Evolutionary conservation across 805 yeast genomes (phyloP).

Genomic region (Kregervanrija delftensis): DNA sequence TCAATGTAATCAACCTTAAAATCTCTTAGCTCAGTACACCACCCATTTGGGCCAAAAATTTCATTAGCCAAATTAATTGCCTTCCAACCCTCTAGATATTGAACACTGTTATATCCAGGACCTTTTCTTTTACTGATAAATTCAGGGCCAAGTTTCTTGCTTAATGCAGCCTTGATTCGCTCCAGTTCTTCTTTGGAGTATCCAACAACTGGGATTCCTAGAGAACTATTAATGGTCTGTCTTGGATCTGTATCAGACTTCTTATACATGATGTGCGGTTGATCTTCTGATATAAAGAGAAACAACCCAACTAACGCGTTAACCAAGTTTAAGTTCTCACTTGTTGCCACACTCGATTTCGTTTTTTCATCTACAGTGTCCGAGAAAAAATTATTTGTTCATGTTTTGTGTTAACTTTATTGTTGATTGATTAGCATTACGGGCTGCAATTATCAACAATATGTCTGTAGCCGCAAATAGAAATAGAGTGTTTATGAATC

Average conservation of each 20-base stretch:
- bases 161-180: conserved; percentile 24
- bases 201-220: not conserved
- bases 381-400: not conserved
- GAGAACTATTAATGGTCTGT: conserved; percentile 2
- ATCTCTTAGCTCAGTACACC: conserved; percentile 66
- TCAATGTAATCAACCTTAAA: conserved; percentile 69
- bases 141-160: conserved; percentile 60
- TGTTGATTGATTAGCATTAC: not conserved
- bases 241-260: conserved; percentile 5
- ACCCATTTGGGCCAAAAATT: conserved; percentile 77
- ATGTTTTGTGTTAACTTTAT: not conserved
- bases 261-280: not conserved
- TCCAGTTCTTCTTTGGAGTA: conserved; percentile 23
- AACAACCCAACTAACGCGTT: not conserved
- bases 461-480: not conserved
- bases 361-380: not conserved
- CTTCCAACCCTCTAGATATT: conserved; percentile 80
- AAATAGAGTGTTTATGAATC: too few species aligned
- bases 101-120: conserved; percentile 61
- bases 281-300: not conserved
- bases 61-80: conserved; percentile 75
- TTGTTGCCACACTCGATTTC: not conserved
- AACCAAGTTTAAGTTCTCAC: not conserved
- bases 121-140: conserved; percentile 71
- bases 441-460: not conserved